Conservation (phyloP, 331 rosid genomes). For the Phaseolus coccineus region DNA sequence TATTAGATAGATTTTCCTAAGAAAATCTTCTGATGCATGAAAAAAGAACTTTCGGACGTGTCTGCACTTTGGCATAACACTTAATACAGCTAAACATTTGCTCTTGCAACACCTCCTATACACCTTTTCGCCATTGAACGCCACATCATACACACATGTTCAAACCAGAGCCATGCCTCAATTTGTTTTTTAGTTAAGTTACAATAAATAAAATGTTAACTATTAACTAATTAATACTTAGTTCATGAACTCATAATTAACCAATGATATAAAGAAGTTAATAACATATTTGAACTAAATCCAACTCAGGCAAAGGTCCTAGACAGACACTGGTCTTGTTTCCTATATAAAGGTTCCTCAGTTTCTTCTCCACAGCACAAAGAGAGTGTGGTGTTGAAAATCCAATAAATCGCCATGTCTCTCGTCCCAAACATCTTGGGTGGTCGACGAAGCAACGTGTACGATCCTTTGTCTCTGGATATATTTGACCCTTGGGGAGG, state of each 20-base stretch:
- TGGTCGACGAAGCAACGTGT: neutral
- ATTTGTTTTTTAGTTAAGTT: no score
- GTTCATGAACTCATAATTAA: no score
- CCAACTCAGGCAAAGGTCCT: no score
- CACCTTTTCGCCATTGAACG: neutral
- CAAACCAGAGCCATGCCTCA: neutral
- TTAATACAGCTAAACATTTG: neutral
- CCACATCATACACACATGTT: neutral
- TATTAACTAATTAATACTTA: no score
- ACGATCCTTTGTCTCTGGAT: neutral
- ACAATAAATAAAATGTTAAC: no score
- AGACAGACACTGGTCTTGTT: no score
- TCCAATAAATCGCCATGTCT: conserved; percentile 42
- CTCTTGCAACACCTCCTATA: neutral
- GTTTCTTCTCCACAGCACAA: no score
- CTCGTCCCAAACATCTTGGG: neutral
- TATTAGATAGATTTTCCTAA: no score
- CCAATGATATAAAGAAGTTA: no score
- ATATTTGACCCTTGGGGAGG: neutral
- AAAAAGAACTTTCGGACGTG: neutral
- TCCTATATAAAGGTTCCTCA: no score
- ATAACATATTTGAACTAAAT: no score
- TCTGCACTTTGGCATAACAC: neutral
- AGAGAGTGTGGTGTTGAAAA: neutral
- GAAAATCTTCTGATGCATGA: neutral